Base-by-base conservation (phyloP, 345 rosid genomes). In the Noccaea caerulescens region DNA sequence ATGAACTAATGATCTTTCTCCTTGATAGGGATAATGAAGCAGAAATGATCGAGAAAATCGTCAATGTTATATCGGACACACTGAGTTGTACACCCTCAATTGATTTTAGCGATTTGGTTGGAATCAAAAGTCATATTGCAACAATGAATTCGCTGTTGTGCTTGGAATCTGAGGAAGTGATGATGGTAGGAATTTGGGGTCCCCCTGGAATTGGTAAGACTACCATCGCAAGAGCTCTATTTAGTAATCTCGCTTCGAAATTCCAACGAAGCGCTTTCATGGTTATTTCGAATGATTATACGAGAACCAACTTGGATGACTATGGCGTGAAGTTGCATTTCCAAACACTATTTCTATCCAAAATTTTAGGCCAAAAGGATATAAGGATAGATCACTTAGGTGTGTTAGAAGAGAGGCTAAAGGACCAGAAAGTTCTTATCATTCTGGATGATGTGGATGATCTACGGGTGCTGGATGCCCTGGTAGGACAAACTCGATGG, bases 141-240 rank as follows among this genome's bases (percentile, higher is more conserved):
- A 10, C 30, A 42, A 23, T 61, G 23, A 41, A 6, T 51, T 37
- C 43, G 7, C 14, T 65, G 1, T 7, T 84, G 44, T 0, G 30
- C 30, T 32, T 52, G 3, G 58, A 13, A 0, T 25, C 41, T 1
- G 9, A 5, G 4, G 77, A 65, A 47, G 58, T 80, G 38, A 44
- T 1, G 33, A 56, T 62, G 18, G 41, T 76, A 4, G 84, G 88
- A 10, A 78, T 82, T 25, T 67, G 71, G 66, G 86, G 84, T 4
- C 72, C 77, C 68, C 58, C 79, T 6, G 84, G 88, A 0, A 71
- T 76, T 1, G 85, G 87, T 2, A 84, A 84, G 67, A 80, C 73
- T 3, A 75, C 88, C 16, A 46, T 80, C 23, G 82, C 89, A 38
- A 58, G 52, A 37, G 76, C 61, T 9, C 18, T 81, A 4, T n/a